A percentile compares a stretch with the other conserved stretches of the same genome.
Conservation (phyloP, 306 rosid genomes). For the Prosopis cineraria region DNA sequence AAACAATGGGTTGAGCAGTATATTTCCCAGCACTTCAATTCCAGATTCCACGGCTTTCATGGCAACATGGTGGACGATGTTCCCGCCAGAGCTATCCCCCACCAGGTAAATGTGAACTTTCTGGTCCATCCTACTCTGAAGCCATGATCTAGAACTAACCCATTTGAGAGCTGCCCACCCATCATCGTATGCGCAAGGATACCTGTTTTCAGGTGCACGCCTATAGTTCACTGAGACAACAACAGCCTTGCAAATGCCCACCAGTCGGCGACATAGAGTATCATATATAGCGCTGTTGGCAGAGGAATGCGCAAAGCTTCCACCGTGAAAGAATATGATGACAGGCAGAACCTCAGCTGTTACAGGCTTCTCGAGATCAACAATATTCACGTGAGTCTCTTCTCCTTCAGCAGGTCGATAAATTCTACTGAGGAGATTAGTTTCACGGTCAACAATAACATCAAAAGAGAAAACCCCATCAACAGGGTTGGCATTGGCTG, state of each 20-base stretch:
- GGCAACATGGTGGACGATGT: slow-evolving; percentile 95
- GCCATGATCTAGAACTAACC: slow-evolving; percentile 85
- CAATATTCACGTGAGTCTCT: slow-evolving; percentile 41
- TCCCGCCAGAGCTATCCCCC: slow-evolving; percentile 98
- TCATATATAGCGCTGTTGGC: slow-evolving; percentile 93
- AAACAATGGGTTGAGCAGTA: slow-evolving; percentile 91
- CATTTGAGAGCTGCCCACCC: slow-evolving; percentile 90
- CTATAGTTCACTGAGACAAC: slow-evolving; percentile 89
- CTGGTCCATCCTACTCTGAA: slow-evolving; percentile 72
- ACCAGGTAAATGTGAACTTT: slow-evolving; percentile 82
- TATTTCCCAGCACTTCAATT: slow-evolving; percentile 74
- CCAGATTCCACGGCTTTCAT: slow-evolving; percentile 66
- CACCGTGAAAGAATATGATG: slow-evolving; percentile 90
- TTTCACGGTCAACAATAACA: slow-evolving; percentile 72
- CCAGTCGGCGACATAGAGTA: slow-evolving; percentile 81
- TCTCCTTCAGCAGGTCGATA: slow-evolving; percentile 72
- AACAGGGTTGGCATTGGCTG: slow-evolving; percentile 70
- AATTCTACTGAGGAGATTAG: slow-evolving; percentile 65
- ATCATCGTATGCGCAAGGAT: slow-evolving; percentile 93
- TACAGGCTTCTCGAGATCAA: slow-evolving; percentile 75
- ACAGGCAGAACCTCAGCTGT: slow-evolving; percentile 71
- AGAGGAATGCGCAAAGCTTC: slow-evolving; percentile 96
- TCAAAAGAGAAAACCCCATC: slow-evolving; percentile 88
- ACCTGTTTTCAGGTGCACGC: slow-evolving; percentile 83
- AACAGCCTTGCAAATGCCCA: slow-evolving; percentile 79